A percentile compares a stretch with the other conserved stretches of the same genome.
phyloP scores from a whole-genome alignment of 2,329 filamentous ascomycete genomes.

The Fusarium sp. region DNA sequence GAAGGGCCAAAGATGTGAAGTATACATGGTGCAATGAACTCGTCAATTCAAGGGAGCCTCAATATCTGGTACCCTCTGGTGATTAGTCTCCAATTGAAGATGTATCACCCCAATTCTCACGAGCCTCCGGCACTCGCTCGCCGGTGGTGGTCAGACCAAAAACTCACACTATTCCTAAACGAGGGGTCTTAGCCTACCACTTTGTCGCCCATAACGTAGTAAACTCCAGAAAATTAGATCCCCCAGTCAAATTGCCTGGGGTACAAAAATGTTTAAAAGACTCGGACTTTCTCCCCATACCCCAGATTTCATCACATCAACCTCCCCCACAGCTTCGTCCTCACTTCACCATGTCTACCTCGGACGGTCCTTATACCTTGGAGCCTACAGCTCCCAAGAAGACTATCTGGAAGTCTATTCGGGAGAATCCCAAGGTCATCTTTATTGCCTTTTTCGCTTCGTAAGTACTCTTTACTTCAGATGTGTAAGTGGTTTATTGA shows the following conservation, averaged over 20 bases:
- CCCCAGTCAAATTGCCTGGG: neutral
- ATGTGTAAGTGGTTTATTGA: neutral
- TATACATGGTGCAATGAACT: neutral
- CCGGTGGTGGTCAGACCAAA: constrained; percentile 6
- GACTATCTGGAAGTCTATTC: constrained; percentile 10
- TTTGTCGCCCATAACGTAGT: neutral
- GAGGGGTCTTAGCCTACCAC: constrained; percentile 10
- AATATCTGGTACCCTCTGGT: neutral
- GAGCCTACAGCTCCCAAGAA: constrained; percentile 14
- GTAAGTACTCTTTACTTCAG: neutral
- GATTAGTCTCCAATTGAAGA: neutral
- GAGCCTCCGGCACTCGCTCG: neutral
- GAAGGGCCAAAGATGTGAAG: neutral
- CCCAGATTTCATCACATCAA: constrained; percentile 10
- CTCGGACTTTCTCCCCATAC: constrained; percentile 8
- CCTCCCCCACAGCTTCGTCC: constrained; percentile 14
- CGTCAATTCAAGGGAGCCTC: neutral
- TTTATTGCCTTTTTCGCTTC: constrained; percentile 42
- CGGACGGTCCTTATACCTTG: constrained; percentile 13
- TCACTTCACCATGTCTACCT: constrained; percentile 11
- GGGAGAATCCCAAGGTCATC: constrained; percentile 37
- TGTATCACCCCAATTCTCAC: neutral
- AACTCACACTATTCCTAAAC: neutral
- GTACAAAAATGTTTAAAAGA: constrained; percentile 22
- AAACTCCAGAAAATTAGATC: constrained; percentile 19